These are phyloP conservation scores for Coemansia sp. DNA, from an alignment of 192 early-diverging fungal species.

Conservation along the genomic window DNA sequence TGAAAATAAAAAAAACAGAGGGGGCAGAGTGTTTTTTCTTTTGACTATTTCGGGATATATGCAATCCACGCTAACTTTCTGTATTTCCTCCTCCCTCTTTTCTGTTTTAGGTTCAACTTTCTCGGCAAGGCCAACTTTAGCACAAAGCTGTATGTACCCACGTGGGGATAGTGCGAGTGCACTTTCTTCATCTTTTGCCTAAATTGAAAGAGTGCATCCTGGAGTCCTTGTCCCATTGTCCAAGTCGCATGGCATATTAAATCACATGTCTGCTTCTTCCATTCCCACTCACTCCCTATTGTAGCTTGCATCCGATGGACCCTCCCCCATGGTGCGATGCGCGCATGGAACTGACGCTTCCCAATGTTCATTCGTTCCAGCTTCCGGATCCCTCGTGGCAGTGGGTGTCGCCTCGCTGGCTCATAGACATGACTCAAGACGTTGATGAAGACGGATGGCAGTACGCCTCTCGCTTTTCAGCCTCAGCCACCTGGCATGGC, in stretches of 20 bases:
- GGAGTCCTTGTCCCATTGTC: too few relatives aligned
- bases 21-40: too few relatives aligned
- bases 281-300: neutral
- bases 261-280: neutral
- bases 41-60: neutral
- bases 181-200: neutral
- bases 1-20: neutral
- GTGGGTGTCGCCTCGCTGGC: conserved; percentile 53
- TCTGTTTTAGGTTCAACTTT: conserved; percentile 41
- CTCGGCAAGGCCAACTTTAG: conserved; percentile 47
- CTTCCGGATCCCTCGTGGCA: conserved; percentile 50
- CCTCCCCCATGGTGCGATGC: conserved; percentile 52
- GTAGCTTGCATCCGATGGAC: conserved; percentile 48
- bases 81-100: neutral
- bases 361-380: conserved; percentile 55
- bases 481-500: conserved; percentile 9
- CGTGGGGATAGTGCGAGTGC: neutral
- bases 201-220: too few relatives aligned
- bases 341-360: conserved; percentile 36
- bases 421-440: conserved; percentile 52
- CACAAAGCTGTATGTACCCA: conserved; percentile 40
- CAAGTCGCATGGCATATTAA: conserved; percentile 6
- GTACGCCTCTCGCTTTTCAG: conserved; percentile 41
- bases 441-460: conserved; percentile 55
- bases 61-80: neutral